Evolutionary conservation across 768 basidiomycete species (phyloP).

Genomic region (Amylocystis lapponica): DNA sequence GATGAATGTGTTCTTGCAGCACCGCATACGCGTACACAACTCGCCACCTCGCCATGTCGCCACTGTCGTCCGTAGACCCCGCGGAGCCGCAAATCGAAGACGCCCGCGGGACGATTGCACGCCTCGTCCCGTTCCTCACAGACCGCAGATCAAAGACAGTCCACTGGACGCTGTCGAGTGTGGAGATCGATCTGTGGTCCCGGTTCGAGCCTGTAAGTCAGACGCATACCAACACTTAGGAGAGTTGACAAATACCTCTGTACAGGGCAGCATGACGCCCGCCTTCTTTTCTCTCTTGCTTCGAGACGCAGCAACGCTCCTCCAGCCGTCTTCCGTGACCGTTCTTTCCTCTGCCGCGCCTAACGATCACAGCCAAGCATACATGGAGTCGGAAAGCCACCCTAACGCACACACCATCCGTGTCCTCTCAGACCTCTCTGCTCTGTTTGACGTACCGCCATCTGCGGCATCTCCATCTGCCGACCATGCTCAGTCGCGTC

Average conservation of each 20-base stretch:
- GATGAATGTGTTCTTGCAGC: constrained; percentile 28
- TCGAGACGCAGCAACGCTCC: constrained; percentile 44
- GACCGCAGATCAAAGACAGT: constrained; percentile 54
- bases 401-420: constrained; percentile 37
- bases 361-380: neutral
- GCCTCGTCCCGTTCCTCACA: constrained; percentile 58
- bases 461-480: constrained; percentile 4
- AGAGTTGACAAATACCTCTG: neutral
- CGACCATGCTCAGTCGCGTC: too few relatives aligned
- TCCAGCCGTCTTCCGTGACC: constrained; percentile 40
- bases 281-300: constrained; percentile 48
- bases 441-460: constrained; percentile 30
- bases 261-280: constrained; percentile 30
- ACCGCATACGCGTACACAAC: constrained; percentile 64
- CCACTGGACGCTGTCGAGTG: constrained; percentile 43
- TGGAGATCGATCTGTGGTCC: constrained; percentile 63
- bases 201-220: constrained; percentile 49
- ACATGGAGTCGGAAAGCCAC: constrained; percentile 26
- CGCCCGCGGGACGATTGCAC: constrained; percentile 41
- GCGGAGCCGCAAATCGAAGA: constrained; percentile 41
- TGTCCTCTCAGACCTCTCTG: constrained; percentile 50
- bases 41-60: constrained; percentile 55
- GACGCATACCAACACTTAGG: neutral
- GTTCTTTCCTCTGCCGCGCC: constrained; percentile 7
- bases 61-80: constrained; percentile 39